Conservation (phyloP, 768 basidiomycete species). For the Podaxis sp. region DNA sequence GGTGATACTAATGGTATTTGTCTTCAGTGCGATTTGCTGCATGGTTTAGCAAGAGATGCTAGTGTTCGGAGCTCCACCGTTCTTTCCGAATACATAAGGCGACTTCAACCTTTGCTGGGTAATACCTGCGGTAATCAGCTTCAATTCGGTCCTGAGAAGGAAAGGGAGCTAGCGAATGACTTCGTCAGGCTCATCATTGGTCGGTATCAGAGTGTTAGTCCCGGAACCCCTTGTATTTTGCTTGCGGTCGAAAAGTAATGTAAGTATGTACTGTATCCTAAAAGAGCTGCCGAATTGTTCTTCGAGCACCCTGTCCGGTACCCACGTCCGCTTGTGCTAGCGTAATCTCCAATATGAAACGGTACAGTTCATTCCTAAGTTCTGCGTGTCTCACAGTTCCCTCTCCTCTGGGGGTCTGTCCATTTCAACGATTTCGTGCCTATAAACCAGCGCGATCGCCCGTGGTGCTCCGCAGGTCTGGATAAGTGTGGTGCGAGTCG, state of each 20-base stretch:
- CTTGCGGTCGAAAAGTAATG: constrained; percentile 4
- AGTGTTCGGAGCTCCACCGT: not conserved
- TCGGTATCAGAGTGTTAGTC: not conserved
- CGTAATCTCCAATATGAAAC: no score
- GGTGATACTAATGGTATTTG: constrained; percentile 1
- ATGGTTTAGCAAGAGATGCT: constrained; percentile 34
- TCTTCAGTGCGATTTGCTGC: constrained; percentile 45
- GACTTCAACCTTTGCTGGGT: constrained; percentile 7
- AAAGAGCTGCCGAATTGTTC: no score
- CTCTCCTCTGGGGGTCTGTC: no score
- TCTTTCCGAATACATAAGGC: not conserved
- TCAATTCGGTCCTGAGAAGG: not conserved
- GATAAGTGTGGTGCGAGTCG: no score
- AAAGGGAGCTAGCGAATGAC: not conserved
- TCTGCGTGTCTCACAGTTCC: no score
- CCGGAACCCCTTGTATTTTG: not conserved
- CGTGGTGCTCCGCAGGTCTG: no score
- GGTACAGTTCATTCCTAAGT: no score
- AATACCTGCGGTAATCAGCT: no score
- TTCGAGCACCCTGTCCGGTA: no score
- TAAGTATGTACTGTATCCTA: not conserved
- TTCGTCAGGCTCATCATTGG: constrained; percentile 10
- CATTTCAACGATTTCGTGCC: no score
- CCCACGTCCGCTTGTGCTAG: no score
- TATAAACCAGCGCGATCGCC: no score